Evolutionary conservation across 192 early-diverging fungal genomes (phyloP).

Genomic region (Spinellus fusiger): DNA sequence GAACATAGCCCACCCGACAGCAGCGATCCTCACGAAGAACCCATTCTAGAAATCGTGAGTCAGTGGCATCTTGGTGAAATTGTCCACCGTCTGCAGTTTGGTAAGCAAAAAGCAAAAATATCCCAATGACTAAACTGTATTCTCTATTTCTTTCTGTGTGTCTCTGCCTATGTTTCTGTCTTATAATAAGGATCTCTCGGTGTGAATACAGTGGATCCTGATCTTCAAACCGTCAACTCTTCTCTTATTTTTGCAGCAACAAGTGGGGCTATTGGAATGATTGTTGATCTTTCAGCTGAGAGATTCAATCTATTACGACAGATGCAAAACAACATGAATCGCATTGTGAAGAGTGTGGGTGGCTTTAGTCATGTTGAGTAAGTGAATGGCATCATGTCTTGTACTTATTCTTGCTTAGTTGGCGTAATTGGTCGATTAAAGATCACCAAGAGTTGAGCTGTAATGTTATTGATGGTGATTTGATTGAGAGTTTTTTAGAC

Average conservation of each 20-base stretch:
- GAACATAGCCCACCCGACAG: slow-evolving; percentile 40
- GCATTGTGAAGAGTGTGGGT: slow-evolving; percentile 56
- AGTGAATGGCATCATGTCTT: background rate
- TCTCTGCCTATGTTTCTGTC: background rate
- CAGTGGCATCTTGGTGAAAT: slow-evolving; percentile 77
- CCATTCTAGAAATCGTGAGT: slow-evolving; percentile 53
- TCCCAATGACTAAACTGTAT: background rate
- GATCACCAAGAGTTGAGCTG: slow-evolving; percentile 39
- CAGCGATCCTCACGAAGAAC: slow-evolving; percentile 44
- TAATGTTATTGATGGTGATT: slow-evolving; percentile 88
- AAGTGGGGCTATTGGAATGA: slow-evolving; percentile 74
- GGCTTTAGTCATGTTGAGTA: slow-evolving; percentile 53
- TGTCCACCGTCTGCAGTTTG: slow-evolving; percentile 73
- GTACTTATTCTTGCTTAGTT: slow-evolving; percentile 23
- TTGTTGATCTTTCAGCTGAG: slow-evolving; percentile 63
- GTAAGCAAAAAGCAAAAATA: slow-evolving; percentile 36
- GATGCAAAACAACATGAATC: slow-evolving; percentile 66
- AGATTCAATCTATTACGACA: slow-evolving; percentile 52
- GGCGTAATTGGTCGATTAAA: slow-evolving; percentile 60
- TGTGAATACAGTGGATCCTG: slow-evolving; percentile 54
- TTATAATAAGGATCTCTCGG: slow-evolving; percentile 62
- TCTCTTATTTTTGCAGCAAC: slow-evolving; percentile 71
- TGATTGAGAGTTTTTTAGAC: slow-evolving; percentile 86
- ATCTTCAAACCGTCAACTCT: slow-evolving; percentile 47
- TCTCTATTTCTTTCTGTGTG: background rate